These are phyloP conservation scores for Collybiopsis luxurians DNA, from an alignment of 768 basidiomycete genomes.

Conservation along the genomic window DNA sequence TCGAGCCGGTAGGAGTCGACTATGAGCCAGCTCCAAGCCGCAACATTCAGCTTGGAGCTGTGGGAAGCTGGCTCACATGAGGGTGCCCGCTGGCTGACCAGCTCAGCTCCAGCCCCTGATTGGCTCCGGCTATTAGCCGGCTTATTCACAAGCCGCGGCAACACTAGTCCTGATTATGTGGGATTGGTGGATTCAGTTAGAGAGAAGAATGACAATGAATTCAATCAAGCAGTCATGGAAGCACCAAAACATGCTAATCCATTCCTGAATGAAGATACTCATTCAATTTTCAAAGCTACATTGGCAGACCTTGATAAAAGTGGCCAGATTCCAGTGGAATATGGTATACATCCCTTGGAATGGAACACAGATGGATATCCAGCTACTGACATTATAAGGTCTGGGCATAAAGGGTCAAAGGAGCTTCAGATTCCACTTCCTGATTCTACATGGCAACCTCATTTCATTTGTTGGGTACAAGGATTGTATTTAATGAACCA, in stretches of 20 bases:
- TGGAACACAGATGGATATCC: constrained; percentile 15
- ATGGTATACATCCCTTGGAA: constrained; percentile 14
- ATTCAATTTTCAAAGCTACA: not conserved
- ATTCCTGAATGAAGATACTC: not conserved
- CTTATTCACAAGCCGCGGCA: too few species aligned
- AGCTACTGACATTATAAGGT: constrained; percentile 8
- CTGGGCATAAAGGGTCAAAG: constrained; percentile 5
- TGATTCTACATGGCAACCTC: constrained; percentile 13
- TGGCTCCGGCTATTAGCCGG: too few species aligned
- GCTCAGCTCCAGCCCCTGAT: too few species aligned
- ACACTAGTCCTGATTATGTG: not conserved
- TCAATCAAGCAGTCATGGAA: not conserved
- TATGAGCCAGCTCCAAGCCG: too few species aligned
- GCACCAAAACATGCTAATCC: constrained; percentile 4
- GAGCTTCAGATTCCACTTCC: constrained; percentile 10
- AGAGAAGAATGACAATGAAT: not conserved
- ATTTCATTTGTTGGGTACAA: too few species aligned
- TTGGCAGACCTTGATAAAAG: constrained; percentile 1
- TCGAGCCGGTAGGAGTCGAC: too few species aligned
- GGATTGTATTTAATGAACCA: too few species aligned
- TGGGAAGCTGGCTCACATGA: too few species aligned
- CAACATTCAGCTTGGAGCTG: too few species aligned
- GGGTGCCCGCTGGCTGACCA: too few species aligned
- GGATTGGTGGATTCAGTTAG: not conserved
- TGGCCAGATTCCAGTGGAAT: constrained; percentile 8